A percentile compares a stretch with the other conserved stretches of the same genome.
Conservation (phyloP, 257 asterid species). For the Solanum chiquidenum region DNA sequence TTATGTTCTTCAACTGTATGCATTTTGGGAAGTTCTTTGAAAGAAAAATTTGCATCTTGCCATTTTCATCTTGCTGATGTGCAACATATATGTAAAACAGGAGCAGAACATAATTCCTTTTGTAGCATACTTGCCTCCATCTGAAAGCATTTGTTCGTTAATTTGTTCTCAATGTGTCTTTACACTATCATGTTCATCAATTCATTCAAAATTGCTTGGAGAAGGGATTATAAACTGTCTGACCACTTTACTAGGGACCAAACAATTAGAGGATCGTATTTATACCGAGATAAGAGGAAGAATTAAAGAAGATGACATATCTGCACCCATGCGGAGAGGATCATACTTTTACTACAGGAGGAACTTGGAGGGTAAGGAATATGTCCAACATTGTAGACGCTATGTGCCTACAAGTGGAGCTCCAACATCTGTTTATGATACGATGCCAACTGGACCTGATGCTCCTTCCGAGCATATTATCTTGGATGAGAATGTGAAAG, state of each 20-base stretch:
- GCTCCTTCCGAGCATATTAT: slow-evolving; percentile 79
- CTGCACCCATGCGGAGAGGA: slow-evolving; percentile 65
- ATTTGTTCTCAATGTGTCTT: neutral
- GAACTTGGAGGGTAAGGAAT: slow-evolving; percentile 87
- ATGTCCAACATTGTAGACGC: slow-evolving; percentile 68
- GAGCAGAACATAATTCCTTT: neutral
- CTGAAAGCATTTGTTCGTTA: neutral
- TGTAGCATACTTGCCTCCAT: neutral
- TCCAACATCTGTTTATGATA: slow-evolving; percentile 58
- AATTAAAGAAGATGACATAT: slow-evolving; percentile 81
- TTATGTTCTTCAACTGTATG: neutral
- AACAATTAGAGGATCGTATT: slow-evolving; percentile 60
- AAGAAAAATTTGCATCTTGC: neutral
- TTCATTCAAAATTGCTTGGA: neutral
- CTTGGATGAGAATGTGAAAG: slow-evolving; percentile 83
- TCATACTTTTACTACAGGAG: slow-evolving; percentile 70
- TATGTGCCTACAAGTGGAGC: slow-evolving; percentile 32
- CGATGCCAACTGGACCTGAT: slow-evolving; percentile 74
- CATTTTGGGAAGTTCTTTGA: neutral
- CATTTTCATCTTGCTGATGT: no score
- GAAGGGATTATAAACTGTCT: slow-evolving; percentile 2
- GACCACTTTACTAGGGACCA: slow-evolving; percentile 42
- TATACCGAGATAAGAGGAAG: slow-evolving; percentile 76
- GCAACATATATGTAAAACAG: no score
- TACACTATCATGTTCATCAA: neutral